phyloP scores from a whole-genome alignment of 192 early-diverging fungal species.

The Coemansia sp. region DNA sequence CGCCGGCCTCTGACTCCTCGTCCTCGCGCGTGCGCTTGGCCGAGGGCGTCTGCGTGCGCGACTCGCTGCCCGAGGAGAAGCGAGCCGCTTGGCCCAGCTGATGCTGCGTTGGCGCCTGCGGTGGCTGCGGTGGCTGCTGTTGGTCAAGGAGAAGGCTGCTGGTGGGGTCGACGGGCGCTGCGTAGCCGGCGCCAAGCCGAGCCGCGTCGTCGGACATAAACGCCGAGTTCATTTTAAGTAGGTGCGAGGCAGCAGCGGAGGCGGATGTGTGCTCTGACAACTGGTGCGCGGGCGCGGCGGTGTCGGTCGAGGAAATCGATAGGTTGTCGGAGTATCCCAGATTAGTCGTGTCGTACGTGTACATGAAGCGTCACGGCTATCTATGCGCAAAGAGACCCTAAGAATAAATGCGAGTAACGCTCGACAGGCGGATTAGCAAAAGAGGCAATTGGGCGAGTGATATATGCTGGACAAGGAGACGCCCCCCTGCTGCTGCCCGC shows the following conservation, averaged over 20 bases:
- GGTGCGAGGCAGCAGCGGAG: constrained; percentile 10
- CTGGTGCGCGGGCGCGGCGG: constrained; percentile 21
- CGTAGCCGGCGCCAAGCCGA: constrained; percentile 18
- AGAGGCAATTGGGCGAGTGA: not conserved
- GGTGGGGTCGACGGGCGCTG: constrained; percentile 25
- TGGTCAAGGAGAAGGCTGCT: constrained; percentile 33
- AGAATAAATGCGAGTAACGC: not conserved
- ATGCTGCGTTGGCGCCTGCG: constrained; percentile 21
- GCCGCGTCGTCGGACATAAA: constrained; percentile 42
- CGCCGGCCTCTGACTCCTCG: constrained; percentile 64
- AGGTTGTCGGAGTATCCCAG: constrained; percentile 42
- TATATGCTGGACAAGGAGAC: not conserved
- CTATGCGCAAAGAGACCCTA: not conserved
- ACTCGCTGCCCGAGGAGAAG: constrained; percentile 34
- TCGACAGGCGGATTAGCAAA: not conserved
- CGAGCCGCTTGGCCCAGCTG: constrained; percentile 12
- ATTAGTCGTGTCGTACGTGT: constrained; percentile 33
- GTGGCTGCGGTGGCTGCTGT: constrained; percentile 7
- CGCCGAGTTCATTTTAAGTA: constrained; percentile 50
- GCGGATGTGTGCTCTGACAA: constrained; percentile 13
- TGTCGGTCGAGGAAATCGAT: constrained; percentile 44
- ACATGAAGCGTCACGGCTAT: constrained; percentile 18
- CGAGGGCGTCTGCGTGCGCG: constrained; percentile 42
- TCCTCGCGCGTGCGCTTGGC: constrained; percentile 51
- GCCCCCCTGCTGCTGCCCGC: too few species aligned